A percentile compares a stretch with the other conserved stretches of the same genome.
These are phyloP conservation scores for Marasmius oreades DNA, from an alignment of 1,284 basidiomycete species.

Conservation along the genomic window DNA sequence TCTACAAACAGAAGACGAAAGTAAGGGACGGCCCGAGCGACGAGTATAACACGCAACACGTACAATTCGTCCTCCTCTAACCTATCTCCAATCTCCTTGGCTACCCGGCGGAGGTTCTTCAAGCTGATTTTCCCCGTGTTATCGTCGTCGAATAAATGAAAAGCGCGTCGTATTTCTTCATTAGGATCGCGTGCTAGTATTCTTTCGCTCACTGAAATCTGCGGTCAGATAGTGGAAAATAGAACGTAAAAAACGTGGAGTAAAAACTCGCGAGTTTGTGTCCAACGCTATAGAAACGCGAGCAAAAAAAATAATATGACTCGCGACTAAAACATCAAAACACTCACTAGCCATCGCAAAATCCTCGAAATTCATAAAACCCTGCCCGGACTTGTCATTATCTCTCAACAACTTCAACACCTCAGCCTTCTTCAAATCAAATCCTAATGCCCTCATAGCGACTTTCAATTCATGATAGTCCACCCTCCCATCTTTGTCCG, in stretches of 20 bases:
- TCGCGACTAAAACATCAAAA: constrained; percentile 2
- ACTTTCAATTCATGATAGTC: constrained; percentile 99
- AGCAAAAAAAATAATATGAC: neutral
- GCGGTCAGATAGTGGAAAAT: constrained; percentile 7
- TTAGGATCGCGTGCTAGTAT: constrained; percentile 93
- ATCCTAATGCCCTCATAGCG: constrained; percentile 96
- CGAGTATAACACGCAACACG: constrained; percentile 32
- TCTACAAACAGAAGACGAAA: constrained; percentile 37
- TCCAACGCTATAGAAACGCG: neutral
- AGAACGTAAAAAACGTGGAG: constrained; percentile 17
- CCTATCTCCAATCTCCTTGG: constrained; percentile 95
- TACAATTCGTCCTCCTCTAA: constrained; percentile 97
- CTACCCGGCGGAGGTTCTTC: constrained; percentile 88
- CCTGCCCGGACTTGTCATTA: constrained; percentile 85
- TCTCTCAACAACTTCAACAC: constrained; percentile 94
- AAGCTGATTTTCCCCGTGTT: constrained; percentile 93
- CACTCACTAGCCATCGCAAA: constrained; percentile 94
- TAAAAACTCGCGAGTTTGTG: neutral
- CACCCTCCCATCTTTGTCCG: constrained; percentile 95
- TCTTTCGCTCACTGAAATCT: constrained; percentile 80
- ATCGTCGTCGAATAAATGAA: constrained; percentile 96
- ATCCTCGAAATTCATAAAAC: constrained; percentile 93
- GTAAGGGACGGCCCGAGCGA: neutral
- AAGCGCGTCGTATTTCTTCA: constrained; percentile 94
- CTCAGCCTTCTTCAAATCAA: constrained; percentile 98